Evolutionary conservation across 768 basidiomycete species (phyloP).

Genomic region (Suillus tomentosus): DNA sequence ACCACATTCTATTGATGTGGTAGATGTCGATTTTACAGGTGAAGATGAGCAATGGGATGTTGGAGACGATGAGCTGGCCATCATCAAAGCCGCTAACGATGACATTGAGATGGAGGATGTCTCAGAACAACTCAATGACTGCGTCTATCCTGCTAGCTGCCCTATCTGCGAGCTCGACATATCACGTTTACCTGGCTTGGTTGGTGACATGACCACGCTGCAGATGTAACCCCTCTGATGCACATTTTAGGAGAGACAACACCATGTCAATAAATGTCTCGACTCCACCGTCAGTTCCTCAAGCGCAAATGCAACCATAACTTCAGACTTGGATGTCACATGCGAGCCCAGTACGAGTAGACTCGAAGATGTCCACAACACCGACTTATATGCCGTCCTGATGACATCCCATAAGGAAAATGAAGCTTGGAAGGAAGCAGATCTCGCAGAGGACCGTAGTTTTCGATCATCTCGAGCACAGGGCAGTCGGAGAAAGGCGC

Average conservation of each 20-base stretch:
- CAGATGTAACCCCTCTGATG: conserved; percentile 11
- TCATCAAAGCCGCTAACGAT: conserved; percentile 33
- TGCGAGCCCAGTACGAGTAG: conserved; percentile 1
- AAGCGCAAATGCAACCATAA: neutral
- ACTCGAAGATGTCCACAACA: conserved; percentile 2
- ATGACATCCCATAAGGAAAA: conserved; percentile 88
- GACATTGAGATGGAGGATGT: conserved; percentile 31
- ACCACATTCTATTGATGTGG: neutral
- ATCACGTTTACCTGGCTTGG: conserved; percentile 13
- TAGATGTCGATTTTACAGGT: neutral
- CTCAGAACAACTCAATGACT: conserved; percentile 10
- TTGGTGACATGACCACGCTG: conserved; percentile 27
- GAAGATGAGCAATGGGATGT: conserved; percentile 59
- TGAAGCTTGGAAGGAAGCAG: conserved; percentile 83
- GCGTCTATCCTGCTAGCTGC: conserved; percentile 17
- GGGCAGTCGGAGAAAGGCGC: conserved; percentile 69
- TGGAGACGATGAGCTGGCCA: conserved; percentile 68
- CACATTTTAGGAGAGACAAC: conserved; percentile 45
- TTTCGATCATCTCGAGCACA: conserved; percentile 49
- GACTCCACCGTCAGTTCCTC: conserved; percentile 33
- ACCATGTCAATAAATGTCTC: conserved; percentile 62
- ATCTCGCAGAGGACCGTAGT: conserved; percentile 49
- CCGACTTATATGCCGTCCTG: conserved; percentile 71
- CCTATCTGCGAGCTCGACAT: conserved; percentile 29
- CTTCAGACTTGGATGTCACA: conserved; percentile 1